These are phyloP conservation scores for Pseudogymnoascus sp. DNA, from an alignment of 2,329 filamentous ascomycete species.

Conservation along the genomic window DNA sequence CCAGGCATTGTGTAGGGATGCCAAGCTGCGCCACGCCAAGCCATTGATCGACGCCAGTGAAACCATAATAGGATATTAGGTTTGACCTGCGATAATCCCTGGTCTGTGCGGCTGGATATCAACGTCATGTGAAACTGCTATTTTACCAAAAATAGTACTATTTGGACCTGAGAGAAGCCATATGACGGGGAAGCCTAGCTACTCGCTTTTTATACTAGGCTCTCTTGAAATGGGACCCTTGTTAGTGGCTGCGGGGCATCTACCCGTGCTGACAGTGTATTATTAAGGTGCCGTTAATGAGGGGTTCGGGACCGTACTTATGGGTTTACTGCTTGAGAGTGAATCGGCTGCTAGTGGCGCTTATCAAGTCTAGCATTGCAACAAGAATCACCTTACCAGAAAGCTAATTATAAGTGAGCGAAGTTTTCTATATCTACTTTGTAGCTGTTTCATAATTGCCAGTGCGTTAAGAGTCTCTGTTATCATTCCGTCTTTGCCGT, in stretches of 20 bases:
- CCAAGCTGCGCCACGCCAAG: constrained; percentile 5
- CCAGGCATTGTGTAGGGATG: not conserved
- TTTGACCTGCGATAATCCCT: not conserved
- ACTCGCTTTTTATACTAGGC: not conserved
- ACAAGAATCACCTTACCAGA: not conserved
- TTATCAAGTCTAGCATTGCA: not conserved
- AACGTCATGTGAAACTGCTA: not conserved
- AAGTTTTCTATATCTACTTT: not conserved
- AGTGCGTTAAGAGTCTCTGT: not conserved
- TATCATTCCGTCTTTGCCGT: not conserved
- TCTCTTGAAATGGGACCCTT: not conserved
- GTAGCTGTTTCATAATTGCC: not conserved
- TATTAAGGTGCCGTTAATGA: not conserved
- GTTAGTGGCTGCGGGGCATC: not conserved
- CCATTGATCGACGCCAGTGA: not conserved
- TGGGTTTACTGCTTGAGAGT: not conserved
- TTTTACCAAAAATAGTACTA: not conserved
- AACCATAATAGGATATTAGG: constrained; percentile 3
- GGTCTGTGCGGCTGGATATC: not conserved
- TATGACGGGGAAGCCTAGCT: not conserved
- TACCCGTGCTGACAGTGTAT: not conserved
- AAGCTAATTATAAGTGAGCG: not conserved
- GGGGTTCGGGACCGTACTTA: not conserved
- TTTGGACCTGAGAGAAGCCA: not conserved
- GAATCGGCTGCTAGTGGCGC: not conserved